Evolutionary conservation across 1,139 yeast genomes (phyloP).

Genomic region (Kurtzmaniella natalensis): DNA sequence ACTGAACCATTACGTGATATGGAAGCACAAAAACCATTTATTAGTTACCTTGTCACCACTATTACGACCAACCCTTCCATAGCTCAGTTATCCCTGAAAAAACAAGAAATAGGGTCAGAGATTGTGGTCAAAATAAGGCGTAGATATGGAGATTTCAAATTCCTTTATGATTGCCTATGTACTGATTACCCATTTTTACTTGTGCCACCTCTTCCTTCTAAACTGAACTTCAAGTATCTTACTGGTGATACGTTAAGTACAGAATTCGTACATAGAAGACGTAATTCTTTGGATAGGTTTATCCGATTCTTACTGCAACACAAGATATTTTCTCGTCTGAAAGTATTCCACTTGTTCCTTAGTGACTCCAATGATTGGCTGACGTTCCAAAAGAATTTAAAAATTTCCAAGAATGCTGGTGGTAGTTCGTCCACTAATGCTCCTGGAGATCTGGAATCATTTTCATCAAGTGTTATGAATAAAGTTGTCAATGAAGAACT

Average conservation of each 20-base stretch:
- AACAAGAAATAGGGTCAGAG: conserved; percentile 24
- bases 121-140: conserved; percentile 57
- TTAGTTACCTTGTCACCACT: conserved; percentile 77
- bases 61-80: conserved; percentile 44
- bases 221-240: conserved; percentile 82
- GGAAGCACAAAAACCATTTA: conserved; percentile 74
- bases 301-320: conserved; percentile 70
- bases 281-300: conserved; percentile 79
- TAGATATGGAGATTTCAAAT: conserved; percentile 78
- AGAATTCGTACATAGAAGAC: conserved; percentile 78
- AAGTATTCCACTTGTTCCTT: conserved; percentile 69
- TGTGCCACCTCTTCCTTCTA: conserved; percentile 93
- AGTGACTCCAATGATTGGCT: conserved; percentile 80
- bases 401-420: conserved; percentile 28
- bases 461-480: conserved; percentile 28
- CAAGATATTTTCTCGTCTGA: conserved; percentile 65
- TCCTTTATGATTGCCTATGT: conserved; percentile 66
- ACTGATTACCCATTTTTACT: conserved; percentile 82
- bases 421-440: conserved; percentile 16
- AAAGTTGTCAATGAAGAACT: conserved; percentile 55
- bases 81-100: conserved; percentile 24
- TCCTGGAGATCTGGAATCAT: conserved; percentile 7
- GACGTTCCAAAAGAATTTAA: conserved; percentile 64
- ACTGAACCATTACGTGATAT: conserved; percentile 72
- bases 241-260: conserved; percentile 89